phyloP scores from a whole-genome alignment of 495 filamentous ascomycete species.

The Margaritispora aquatica region DNA sequence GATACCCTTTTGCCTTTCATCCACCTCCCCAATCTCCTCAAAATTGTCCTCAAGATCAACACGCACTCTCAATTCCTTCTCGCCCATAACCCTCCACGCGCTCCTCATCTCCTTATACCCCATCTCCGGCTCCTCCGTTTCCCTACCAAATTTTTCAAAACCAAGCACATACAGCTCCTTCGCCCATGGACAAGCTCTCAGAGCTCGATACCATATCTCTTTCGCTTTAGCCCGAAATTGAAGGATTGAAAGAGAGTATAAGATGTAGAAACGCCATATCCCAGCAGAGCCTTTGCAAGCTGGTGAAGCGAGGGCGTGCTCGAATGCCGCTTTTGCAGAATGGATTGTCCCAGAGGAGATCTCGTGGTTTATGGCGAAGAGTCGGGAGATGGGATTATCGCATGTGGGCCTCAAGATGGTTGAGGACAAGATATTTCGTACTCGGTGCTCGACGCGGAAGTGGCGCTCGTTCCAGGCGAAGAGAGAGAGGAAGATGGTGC shows the following conservation, averaged over 20 bases:
- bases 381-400: conserved; percentile 47
- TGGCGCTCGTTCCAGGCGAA: conserved; percentile 65
- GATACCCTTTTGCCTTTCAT: conserved; percentile 2
- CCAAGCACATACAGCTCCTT: conserved; percentile 63
- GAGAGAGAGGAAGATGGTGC: conserved; percentile 70
- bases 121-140: neutral
- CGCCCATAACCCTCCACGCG: conserved; percentile 21
- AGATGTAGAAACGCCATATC: conserved; percentile 63
- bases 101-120: conserved; percentile 14
- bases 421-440: conserved; percentile 52
- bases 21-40: conserved; percentile 13
- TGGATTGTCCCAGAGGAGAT: conserved; percentile 50
- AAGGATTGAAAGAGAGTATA: conserved; percentile 33
- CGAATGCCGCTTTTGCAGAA: conserved; percentile 62
- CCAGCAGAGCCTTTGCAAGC: conserved; percentile 31
- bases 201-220: conserved; percentile 62
- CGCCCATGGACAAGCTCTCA: conserved; percentile 68
- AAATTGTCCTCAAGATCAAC: conserved; percentile 25
- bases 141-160: conserved; percentile 32
- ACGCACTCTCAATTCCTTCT: conserved; percentile 25
- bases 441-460: conserved; percentile 64
- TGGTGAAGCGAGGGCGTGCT: conserved; percentile 52
- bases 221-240: conserved; percentile 32
- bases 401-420: conserved; percentile 33
- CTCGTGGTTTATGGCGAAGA: conserved; percentile 66